Evolutionary conservation across 768 basidiomycete species (phyloP).

Genomic region (Boletus bicolor): DNA sequence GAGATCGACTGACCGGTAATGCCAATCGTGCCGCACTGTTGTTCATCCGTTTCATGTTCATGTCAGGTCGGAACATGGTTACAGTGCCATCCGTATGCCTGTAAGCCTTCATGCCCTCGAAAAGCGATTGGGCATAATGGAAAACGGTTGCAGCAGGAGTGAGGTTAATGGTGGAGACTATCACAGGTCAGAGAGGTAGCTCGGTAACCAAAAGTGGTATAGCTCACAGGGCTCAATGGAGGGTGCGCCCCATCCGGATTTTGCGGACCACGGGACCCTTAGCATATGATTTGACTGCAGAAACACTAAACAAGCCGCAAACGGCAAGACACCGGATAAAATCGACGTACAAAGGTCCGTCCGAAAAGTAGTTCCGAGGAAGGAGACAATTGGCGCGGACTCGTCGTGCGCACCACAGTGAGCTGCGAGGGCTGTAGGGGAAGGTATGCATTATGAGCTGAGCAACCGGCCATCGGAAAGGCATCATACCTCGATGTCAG

Average conservation of each 20-base stretch:
- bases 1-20: constrained; percentile 53
- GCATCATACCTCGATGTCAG: constrained; percentile 51
- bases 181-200: constrained; percentile 4
- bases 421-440: constrained; percentile 48
- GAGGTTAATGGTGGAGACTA: constrained; percentile 25
- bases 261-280: constrained; percentile 65
- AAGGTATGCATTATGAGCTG: background rate
- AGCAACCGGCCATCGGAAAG: background rate
- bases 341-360: constrained; percentile 65
- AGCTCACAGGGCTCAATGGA: constrained; percentile 78
- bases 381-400: constrained; percentile 61
- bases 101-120: constrained; percentile 97
- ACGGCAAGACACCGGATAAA: background rate
- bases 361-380: constrained; percentile 77
- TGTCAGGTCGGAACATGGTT: constrained; percentile 88
- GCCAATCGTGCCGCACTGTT: constrained; percentile 74
- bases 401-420: constrained; percentile 43
- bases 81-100: constrained; percentile 67
- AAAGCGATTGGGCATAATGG: constrained; percentile 89
- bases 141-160: constrained; percentile 59
- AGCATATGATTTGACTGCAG: constrained; percentile 84
- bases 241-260: constrained; percentile 78
- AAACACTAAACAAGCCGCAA: constrained; percentile 7
- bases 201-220: background rate
- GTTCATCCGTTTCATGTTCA: constrained; percentile 98